Evolutionary conservation across 768 basidiomycete genomes (phyloP), one percentile per base, ranked within the genome.

Genomic region (Auricularia auricula-judae): DNA sequence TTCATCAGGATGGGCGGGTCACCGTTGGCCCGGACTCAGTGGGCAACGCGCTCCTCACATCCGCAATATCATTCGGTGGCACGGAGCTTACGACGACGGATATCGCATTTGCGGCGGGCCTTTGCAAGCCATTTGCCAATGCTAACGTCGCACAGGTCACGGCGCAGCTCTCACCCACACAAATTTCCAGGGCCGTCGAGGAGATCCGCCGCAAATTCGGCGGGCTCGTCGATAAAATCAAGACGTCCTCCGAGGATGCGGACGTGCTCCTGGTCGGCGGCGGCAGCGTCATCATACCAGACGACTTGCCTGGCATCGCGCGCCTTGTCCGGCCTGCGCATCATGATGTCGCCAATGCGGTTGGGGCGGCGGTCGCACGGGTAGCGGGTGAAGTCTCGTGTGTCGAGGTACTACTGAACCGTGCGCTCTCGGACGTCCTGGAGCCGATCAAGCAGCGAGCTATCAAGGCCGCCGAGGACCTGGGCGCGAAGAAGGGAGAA

Each of bases 21-120:
- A 76, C 79, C 0, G 78, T 88, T 39, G 86, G 86, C 0, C 86
- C 86, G 11, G 82, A 86, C 68, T 88, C 85, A 1, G 84, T 87
- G 18, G 86, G 86, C 0, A 82, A 85, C 70, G 71, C 73, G 66
- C 76, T 84, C 61, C 76, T 77, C 3, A 76, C 73, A 53, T 81
- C 85, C 53, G 79, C 80, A 4, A 71, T 75, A 8, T 75, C 85
- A 0, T 88, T 88, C 67, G 83, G 84, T 5, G 86, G 86, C 2
- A 64, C 73, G 3, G 76, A 76, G 2, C 71, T 85, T 62, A 87
- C 86, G n/a, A 75, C 85, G 1, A 87, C 86, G 1, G 86, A 88
- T 68, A 73, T 86, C 29, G 75, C 78, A 58, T 84, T 84, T 0
- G 79, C 82, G 23, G 70, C 70, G 8, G 71, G 74, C 0, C 59